phyloP scores from a whole-genome alignment of 345 rosid genomes.

The Cardamine occulta region DNA sequence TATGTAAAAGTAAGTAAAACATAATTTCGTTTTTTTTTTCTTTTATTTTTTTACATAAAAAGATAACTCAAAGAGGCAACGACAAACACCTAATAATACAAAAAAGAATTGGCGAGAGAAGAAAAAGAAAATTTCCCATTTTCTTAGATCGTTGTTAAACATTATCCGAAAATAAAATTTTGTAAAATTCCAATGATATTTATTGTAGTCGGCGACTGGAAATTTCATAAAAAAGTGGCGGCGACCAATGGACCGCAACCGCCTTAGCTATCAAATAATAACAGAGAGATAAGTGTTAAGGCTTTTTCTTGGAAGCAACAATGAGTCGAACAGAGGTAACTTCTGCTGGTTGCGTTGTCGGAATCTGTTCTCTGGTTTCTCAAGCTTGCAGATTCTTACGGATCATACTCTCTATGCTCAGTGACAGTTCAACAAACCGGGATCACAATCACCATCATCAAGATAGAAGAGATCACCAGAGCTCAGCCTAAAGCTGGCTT shows the following conservation, averaged over 20 bases:
- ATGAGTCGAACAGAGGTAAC: slow-evolving; percentile 44
- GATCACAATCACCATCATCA: slow-evolving; percentile 11
- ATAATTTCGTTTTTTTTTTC: no score
- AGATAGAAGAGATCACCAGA: slow-evolving; percentile 11
- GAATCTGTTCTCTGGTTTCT: slow-evolving; percentile 37
- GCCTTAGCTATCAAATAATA: slow-evolving; percentile 9
- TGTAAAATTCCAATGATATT: neutral
- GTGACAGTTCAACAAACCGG: neutral
- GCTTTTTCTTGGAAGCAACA: slow-evolving; percentile 17
- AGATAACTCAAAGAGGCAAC: no score
- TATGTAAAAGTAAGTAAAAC: no score
- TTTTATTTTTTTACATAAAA: no score
- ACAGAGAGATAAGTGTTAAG: neutral
- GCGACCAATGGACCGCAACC: neutral
- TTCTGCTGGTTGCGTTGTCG: slow-evolving; percentile 36
- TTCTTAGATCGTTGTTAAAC: neutral
- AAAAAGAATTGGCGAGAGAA: neutral
- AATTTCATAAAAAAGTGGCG: neutral
- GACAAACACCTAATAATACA: no score
- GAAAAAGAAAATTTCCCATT: neutral
- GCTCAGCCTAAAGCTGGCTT: slow-evolving; percentile 15
- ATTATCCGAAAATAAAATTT: neutral
- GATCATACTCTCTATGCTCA: slow-evolving; percentile 33
- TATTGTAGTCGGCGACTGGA: neutral
- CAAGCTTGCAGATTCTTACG: slow-evolving; percentile 39